Evolutionary conservation across 2,329 filamentous ascomycete species (phyloP), one percentile per base, ranked within the genome.

Genomic region (Penicillium sp.): DNA sequence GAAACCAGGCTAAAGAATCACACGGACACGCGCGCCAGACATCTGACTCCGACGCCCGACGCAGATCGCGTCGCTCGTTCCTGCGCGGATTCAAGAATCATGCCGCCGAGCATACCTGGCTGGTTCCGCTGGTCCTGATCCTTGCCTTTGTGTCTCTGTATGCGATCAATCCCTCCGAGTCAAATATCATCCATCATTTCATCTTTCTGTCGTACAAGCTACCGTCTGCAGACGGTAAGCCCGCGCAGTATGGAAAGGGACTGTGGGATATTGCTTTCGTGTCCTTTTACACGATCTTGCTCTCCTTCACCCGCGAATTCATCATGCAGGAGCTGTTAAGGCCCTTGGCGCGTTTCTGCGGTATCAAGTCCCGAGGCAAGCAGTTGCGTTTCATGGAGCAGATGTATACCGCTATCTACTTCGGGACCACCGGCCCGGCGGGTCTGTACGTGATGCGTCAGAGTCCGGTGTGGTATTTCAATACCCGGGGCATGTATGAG

Each of bases 401-500:
- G 74, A 83, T 87, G 69, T 96, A 96, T 74, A 95, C 90, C 3
- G 90, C 90, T 31, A 76, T 95, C 43, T 96, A 96, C 79, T 95
- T 95, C 71, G 83, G 74, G 41, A 66, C 92, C 55, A 84, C 92
- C 46, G 90, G 89, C 2, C 90, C 90, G 2, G 85, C 84, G 46
- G 91, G 91, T 41, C 71, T 96, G 63, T 96, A 87, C 69, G 88
- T 96, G 69, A 96, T 96, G 91, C 87, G 81, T 63, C 81, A 81
- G 58, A 91, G 89, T n/a, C 88, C 90, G 2, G 84, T 95, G 27
- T 96, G 90, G 91, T 96, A 95, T 73, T 95, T 95, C 79, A 90
- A 92, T 74, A 92, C 89, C 1, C 76, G 75, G 30, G 89, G 83
- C 71, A 95, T 95, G 88, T 96, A 92, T 74, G 89, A 92, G 70